Evolutionary conservation across 2,329 filamentous ascomycete genomes (phyloP).

Genomic region (Lachnellula suecica): DNA sequence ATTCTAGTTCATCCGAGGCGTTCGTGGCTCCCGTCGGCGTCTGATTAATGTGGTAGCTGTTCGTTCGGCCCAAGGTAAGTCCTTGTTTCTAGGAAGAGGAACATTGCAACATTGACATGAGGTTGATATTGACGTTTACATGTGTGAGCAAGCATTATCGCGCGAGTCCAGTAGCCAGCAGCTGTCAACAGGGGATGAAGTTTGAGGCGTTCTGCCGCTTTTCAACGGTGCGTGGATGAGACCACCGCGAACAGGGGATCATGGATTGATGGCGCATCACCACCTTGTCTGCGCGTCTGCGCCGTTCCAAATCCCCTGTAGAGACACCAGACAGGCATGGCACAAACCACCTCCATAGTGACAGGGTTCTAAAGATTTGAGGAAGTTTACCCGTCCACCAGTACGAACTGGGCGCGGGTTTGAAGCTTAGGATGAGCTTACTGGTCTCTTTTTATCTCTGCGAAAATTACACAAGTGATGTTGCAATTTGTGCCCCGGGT

Average conservation of each 20-base stretch:
- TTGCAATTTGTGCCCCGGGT: slow-evolving; percentile 9
- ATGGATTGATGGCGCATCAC: slow-evolving; percentile 17
- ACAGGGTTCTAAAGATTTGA: slow-evolving; percentile 1
- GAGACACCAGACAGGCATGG: slow-evolving; percentile 11
- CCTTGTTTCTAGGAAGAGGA: slow-evolving; percentile 17
- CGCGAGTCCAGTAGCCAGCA: slow-evolving; percentile 8
- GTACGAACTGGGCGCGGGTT: slow-evolving; percentile 4
- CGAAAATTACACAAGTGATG: slow-evolving; percentile 3
- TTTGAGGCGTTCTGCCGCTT: slow-evolving; percentile 5
- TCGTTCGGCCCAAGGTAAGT: not conserved
- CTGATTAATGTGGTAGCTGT: not conserved
- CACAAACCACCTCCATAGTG: slow-evolving; percentile 15
- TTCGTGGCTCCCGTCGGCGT: not conserved
- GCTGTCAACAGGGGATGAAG: slow-evolving; percentile 22
- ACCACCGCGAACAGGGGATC: slow-evolving; percentile 8
- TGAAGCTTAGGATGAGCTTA: not conserved
- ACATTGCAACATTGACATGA: slow-evolving; percentile 9
- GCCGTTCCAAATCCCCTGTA: slow-evolving; percentile 10
- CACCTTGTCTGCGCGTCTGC: too few relatives aligned
- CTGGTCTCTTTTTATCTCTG: not conserved
- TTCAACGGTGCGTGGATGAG: slow-evolving; percentile 15
- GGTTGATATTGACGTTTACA: slow-evolving; percentile 25
- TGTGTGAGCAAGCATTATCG: slow-evolving; percentile 18
- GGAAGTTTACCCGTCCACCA: slow-evolving; percentile 18
- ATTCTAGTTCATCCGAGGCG: slow-evolving; percentile 7